Conservation (phyloP, 1,139 yeast genomes). For the Yamadazyma atlantica region DNA sequence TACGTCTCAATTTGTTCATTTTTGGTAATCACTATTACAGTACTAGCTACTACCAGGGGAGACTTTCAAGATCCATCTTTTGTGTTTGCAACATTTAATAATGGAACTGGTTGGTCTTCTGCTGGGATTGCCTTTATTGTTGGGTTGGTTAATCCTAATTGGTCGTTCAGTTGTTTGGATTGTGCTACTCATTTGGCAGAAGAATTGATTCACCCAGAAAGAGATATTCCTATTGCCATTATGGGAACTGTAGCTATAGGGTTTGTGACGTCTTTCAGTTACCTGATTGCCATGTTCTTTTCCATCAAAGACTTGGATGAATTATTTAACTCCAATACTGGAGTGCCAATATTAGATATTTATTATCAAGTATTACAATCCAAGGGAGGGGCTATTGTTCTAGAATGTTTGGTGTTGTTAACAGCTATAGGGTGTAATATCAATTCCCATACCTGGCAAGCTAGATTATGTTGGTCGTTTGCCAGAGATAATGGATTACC, state of each 20-base stretch:
- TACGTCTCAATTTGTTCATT: conserved; percentile 57
- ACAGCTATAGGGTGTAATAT: conserved; percentile 72
- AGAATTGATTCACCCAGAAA: conserved; percentile 59
- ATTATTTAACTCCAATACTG: conserved; percentile 48
- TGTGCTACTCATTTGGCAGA: conserved; percentile 73
- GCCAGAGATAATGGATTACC: conserved; percentile 60
- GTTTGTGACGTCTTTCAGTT: conserved; percentile 58
- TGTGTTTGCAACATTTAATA: conserved; percentile 60
- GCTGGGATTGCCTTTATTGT: conserved; percentile 63
- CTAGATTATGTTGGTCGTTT: conserved; percentile 75
- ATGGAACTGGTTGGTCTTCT: conserved; percentile 65
- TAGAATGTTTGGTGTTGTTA: conserved; percentile 56
- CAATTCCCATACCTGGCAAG: conserved; percentile 75
- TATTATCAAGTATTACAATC: conserved; percentile 57
- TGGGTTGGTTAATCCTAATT: conserved; percentile 66
- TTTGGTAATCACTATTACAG: conserved; percentile 54
- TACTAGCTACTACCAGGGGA: conserved; percentile 47
- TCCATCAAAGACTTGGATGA: conserved; percentile 51
- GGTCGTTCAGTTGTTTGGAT: conserved; percentile 70
- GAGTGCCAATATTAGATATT: conserved; percentile 64
- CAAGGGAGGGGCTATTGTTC: conserved; percentile 57
- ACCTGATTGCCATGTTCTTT: conserved; percentile 63
- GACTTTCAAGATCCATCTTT: conserved; percentile 55
- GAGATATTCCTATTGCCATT: conserved; percentile 62
- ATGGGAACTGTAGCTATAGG: conserved; percentile 68